phyloP scores from a whole-genome alignment of 441 rosid species.

The Bruguiera hainesii region DNA sequence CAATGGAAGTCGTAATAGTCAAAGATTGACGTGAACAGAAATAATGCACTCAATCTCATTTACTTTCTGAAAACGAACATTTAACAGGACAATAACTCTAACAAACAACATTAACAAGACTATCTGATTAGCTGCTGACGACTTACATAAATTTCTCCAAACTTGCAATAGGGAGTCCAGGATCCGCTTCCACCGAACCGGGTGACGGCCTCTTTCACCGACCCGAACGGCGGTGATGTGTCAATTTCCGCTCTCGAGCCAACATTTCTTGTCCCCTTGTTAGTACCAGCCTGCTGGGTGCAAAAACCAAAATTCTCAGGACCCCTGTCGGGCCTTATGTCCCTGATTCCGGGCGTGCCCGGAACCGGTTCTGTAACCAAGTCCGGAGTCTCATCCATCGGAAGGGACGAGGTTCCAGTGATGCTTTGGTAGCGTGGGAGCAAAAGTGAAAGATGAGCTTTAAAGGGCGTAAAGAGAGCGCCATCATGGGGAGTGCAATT shows the following conservation, averaged over 20 bases:
- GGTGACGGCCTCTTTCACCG: constrained; percentile 90
- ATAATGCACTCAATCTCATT: too few species aligned
- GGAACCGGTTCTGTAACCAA: constrained; percentile 38
- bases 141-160: constrained; percentile 46
- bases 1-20: too few species aligned
- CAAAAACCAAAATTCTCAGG: constrained; percentile 3
- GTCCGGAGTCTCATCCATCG: constrained; percentile 32
- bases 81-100: too few species aligned
- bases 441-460: constrained; percentile 17
- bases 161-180: constrained; percentile 65
- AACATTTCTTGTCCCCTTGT: constrained; percentile 49
- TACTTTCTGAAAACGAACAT: too few species aligned
- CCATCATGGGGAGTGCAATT: constrained; percentile 5
- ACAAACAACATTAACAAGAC: too few species aligned
- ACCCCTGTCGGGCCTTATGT: constrained; percentile 34
- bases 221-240: constrained; percentile 83
- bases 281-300: constrained; percentile 11
- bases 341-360: constrained; percentile 51
- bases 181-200: constrained; percentile 80
- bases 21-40: too few species aligned
- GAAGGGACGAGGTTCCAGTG: constrained; percentile 6
- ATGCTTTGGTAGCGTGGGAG: constrained; percentile 3
- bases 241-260: constrained; percentile 79
- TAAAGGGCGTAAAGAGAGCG: neutral
- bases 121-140: neutral